Percentiles rank a stretch among this genome's conserved stretches.
phyloP scores from a whole-genome alignment of 2,329 filamentous ascomycete species.

The Talaromyces amestolkiae region DNA sequence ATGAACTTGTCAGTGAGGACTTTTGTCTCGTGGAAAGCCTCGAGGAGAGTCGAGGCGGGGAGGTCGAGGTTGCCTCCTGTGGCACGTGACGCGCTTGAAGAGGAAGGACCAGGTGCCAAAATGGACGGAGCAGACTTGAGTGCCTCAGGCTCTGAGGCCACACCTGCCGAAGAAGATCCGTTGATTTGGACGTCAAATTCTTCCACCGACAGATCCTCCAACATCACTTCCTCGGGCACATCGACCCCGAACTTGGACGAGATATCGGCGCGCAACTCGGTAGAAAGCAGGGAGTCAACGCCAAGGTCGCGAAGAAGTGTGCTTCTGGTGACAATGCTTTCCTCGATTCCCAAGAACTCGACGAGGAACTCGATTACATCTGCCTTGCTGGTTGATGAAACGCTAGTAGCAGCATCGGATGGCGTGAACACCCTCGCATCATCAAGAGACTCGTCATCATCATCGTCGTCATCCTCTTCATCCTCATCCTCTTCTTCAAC shows the following conservation, averaged over 20 bases:
- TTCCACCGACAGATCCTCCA: neutral
- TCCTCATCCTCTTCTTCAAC: neutral
- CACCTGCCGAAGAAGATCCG: neutral
- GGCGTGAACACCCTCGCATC: neutral
- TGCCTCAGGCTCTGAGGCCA: neutral
- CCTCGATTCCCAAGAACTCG: slow-evolving; percentile 34
- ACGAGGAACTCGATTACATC: slow-evolving; percentile 6
- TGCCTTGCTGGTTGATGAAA: neutral
- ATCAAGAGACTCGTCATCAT: neutral
- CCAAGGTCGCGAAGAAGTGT: slow-evolving; percentile 36
- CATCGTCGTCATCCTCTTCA: neutral
- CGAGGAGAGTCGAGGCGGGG: slow-evolving; percentile 20
- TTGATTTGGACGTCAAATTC: slow-evolving; percentile 3
- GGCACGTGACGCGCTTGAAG: neutral
- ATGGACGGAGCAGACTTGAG: neutral
- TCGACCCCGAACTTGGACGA: neutral
- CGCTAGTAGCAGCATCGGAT: neutral
- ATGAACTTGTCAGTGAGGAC: slow-evolving; percentile 27
- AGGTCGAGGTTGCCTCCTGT: neutral
- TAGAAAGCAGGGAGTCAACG: slow-evolving; percentile 20
- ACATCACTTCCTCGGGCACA: neutral
- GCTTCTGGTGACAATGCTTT: slow-evolving; percentile 35
- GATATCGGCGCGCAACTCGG: neutral
- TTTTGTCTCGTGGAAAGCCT: slow-evolving; percentile 28
- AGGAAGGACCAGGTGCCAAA: neutral